A percentile compares a stretch with the other conserved stretches of the same genome.
These are phyloP conservation scores for Hyphodiscus hymeniophilus DNA, from an alignment of 495 filamentous ascomycete species.

Conservation along the genomic window DNA sequence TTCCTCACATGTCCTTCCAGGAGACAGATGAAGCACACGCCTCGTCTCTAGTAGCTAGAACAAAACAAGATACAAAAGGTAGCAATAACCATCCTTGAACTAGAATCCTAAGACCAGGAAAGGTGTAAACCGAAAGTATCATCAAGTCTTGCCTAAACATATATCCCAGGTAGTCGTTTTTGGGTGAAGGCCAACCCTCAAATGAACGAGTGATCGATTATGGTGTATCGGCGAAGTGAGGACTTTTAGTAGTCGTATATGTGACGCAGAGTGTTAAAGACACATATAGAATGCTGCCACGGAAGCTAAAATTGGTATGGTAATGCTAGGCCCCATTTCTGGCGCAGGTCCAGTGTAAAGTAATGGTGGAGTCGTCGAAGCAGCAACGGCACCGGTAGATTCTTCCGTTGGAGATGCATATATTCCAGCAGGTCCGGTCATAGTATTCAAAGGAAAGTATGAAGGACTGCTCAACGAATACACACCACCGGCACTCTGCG, in stretches of 20 bases:
- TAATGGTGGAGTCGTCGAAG: neutral
- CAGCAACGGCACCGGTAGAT: neutral
- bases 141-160: neutral
- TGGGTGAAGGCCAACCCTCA: neutral
- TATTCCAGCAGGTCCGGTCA: neutral
- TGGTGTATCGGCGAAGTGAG: neutral
- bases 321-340: neutral
- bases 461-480: neutral
- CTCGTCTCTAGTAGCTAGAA: constrained; percentile 1
- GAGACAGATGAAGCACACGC: constrained; percentile 6
- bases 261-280: neutral
- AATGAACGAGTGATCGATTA: neutral
- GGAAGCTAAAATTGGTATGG: neutral
- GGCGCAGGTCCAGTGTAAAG: neutral
- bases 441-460: neutral
- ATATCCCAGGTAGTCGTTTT: too few relatives aligned
- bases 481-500: constrained; percentile 1
- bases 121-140: neutral
- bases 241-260: neutral
- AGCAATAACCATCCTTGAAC: neutral
- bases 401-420: neutral
- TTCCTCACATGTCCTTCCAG: constrained; percentile 7
- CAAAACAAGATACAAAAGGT: constrained; percentile 8
- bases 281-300: neutral
- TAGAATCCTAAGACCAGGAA: neutral